Conservation (phyloP, 495 filamentous ascomycete species). For the Podospora appendiculata region DNA sequence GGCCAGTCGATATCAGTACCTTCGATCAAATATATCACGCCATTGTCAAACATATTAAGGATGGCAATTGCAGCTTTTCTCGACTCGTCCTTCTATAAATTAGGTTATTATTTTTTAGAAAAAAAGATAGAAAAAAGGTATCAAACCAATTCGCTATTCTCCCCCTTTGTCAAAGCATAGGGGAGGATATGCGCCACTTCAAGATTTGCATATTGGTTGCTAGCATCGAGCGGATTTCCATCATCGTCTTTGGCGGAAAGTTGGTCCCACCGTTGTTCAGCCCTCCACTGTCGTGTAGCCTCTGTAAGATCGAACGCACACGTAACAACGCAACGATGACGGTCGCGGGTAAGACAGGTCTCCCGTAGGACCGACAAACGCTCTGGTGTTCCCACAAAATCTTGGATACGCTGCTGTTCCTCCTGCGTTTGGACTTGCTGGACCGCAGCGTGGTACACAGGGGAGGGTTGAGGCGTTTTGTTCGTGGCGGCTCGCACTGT, state of each 20-base stretch:
- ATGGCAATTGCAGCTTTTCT: slow-evolving; percentile 8
- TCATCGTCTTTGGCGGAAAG: slow-evolving; percentile 9
- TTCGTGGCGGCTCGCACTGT: slow-evolving; percentile 17
- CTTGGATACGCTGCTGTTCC: slow-evolving; percentile 1
- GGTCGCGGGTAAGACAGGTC: slow-evolving; percentile 11
- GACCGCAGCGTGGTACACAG: slow-evolving; percentile 11
- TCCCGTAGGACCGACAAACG: slow-evolving; percentile 3
- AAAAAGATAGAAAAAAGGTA: background rate
- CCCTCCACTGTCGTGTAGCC: background rate
- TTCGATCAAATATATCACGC: slow-evolving; percentile 6
- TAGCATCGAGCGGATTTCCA: slow-evolving; percentile 1
- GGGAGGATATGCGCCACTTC: slow-evolving; percentile 12
- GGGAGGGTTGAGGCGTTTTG: slow-evolving; percentile 16
- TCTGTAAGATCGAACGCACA: slow-evolving; percentile 3
- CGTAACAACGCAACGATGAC: slow-evolving; percentile 12
- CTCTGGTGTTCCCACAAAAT: slow-evolving; percentile 11
- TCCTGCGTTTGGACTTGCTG: slow-evolving; percentile 8
- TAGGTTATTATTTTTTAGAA: background rate
- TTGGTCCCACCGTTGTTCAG: too few species aligned
- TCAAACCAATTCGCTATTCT: slow-evolving; percentile 7
- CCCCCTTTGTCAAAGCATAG: slow-evolving; percentile 4
- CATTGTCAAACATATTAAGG: slow-evolving; percentile 12
- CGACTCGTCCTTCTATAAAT: background rate
- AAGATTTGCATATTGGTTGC: background rate
- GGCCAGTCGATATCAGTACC: slow-evolving; percentile 7